Base-by-base conservation (phyloP, 164 flowering plant genomes). In the grape (Vitis vinifera) region DNA sequence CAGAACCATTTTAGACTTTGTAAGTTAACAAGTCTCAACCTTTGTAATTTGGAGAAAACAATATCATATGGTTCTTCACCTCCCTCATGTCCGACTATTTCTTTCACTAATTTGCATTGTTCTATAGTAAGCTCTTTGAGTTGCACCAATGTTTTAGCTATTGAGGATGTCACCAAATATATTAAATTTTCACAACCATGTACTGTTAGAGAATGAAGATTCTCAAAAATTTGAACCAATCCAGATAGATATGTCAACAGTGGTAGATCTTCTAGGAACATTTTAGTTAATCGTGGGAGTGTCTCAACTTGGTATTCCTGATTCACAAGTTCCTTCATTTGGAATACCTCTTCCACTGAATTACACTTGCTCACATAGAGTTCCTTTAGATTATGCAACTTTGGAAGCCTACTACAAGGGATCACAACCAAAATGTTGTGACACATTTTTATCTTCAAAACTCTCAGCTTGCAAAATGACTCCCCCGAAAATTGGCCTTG, bases 81-180 rank as follows among this genome's bases (percentile, higher is more conserved):
- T 14, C n/a, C 30, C 15, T 16, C 63, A 7, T 12, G 4, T 13
- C 51, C 11, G 3, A 56, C 58, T 3, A 0, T 47, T 37, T 65
- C 63, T 64, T 69, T 13, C 29, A 52, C 5, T 8, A 2, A 23
- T 23, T n/a, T 52, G 51, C 73, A 65, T 3, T 59, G 3, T 10
- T 55, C 3, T 56, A 75, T 51, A 19, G 13, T 52, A 10, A 75
- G 61, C 8, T 56, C 23, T 65, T 52, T 27, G 49, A 75, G 73
- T 1, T 61, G 57, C 17, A 10, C 44, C 14, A 75, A 51, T 7
- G 62, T 65, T 51, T 16, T 17, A 9, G 56, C 61, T 44, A 60
- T 50, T 6, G 62, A 51, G 10, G 31, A 55, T 12, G 69, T 4
- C 4, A 74, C 51, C 1, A 74, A 4, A 59, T 31, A 55, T 74